A percentile compares a stretch with the other conserved stretches of the same genome.
These are phyloP conservation scores for Talaromyces atroroseus DNA, from an alignment of 2,329 filamentous ascomycete species.

Conservation along the genomic window DNA sequence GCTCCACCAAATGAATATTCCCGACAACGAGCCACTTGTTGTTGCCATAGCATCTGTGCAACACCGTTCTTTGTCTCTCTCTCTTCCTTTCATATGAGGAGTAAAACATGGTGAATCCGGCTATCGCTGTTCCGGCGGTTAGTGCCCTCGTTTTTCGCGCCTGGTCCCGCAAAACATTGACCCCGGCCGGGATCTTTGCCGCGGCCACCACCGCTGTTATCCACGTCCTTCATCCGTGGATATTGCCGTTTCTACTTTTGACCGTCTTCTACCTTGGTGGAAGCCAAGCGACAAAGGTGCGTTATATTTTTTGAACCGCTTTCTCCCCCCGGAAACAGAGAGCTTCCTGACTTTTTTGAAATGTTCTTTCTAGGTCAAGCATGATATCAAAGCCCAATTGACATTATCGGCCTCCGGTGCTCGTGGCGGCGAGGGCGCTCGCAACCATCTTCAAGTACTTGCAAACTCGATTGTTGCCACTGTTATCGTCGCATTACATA, in stretches of 20 bases:
- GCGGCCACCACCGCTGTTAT: conserved; percentile 68
- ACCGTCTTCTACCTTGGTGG: conserved; percentile 82
- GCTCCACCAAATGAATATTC: neutral
- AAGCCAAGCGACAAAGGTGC: conserved; percentile 74
- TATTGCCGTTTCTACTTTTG: conserved; percentile 79
- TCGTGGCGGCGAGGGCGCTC: conserved; percentile 69
- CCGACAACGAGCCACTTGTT: neutral
- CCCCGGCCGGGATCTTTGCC: conserved; percentile 64
- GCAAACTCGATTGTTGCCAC: conserved; percentile 81
- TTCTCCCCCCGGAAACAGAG: neutral
- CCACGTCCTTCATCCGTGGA: conserved; percentile 91
- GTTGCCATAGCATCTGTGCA: neutral
- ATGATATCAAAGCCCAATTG: conserved; percentile 74
- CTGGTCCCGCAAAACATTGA: conserved; percentile 69
- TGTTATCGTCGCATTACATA: conserved; percentile 52
- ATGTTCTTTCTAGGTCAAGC: conserved; percentile 60
- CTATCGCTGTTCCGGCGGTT: conserved; percentile 44
- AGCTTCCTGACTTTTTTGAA: neutral
- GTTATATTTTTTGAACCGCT: neutral
- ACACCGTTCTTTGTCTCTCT: neutral
- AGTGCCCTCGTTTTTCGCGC: conserved; percentile 61
- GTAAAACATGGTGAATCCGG: conserved; percentile 34
- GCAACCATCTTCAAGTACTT: conserved; percentile 82
- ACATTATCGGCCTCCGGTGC: conserved; percentile 71
- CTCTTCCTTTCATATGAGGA: neutral